A percentile compares a stretch with the other conserved stretches of the same genome.
Conservation (phyloP, 2,329 filamentous ascomycete species). For the Alternaria longipes region DNA sequence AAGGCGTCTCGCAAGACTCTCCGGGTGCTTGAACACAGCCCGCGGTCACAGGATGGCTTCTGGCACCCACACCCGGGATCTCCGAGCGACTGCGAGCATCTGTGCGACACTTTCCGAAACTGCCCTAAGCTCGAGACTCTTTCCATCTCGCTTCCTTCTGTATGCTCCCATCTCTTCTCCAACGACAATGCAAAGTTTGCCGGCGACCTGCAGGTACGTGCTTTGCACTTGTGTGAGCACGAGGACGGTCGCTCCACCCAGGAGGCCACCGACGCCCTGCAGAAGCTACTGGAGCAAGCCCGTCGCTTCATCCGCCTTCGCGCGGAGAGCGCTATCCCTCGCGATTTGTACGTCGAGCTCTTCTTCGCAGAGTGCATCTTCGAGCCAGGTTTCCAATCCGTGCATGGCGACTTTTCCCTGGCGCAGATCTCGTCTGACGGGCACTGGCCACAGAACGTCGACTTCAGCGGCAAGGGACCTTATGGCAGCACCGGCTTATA, state of each 20-base stretch:
- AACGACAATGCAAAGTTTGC: slow-evolving; percentile 56
- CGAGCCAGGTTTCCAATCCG: slow-evolving; percentile 56
- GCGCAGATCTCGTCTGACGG: slow-evolving; percentile 54
- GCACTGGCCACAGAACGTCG: slow-evolving; percentile 52
- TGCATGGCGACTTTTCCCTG: slow-evolving; percentile 60
- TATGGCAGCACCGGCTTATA: slow-evolving; percentile 61
- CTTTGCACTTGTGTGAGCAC: slow-evolving; percentile 58
- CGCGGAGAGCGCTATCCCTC: slow-evolving; percentile 48
- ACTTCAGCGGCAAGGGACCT: slow-evolving; percentile 57
- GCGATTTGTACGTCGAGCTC: slow-evolving; percentile 57
- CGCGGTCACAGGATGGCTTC: slow-evolving; percentile 62
- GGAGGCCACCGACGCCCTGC: slow-evolving; percentile 50
- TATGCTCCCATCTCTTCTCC: slow-evolving; percentile 59
- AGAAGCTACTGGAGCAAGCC: slow-evolving; percentile 53
- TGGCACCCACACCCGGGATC: slow-evolving; percentile 61
- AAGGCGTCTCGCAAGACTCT: slow-evolving; percentile 59
- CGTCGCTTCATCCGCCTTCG: slow-evolving; percentile 54
- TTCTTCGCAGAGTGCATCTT: slow-evolving; percentile 64
- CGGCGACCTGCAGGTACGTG: slow-evolving; percentile 60
- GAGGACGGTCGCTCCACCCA: slow-evolving; percentile 49
- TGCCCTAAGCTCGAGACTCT: slow-evolving; percentile 59
- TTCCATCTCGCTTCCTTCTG: slow-evolving; percentile 59
- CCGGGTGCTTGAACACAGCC: slow-evolving; percentile 63
- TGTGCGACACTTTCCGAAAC: slow-evolving; percentile 58
- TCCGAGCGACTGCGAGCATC: slow-evolving; percentile 56